Evolutionary conservation across 371 early-diverging fungal genomes (phyloP), one percentile per base, ranked within the genome.

Genomic region (Mucor sp.): DNA sequence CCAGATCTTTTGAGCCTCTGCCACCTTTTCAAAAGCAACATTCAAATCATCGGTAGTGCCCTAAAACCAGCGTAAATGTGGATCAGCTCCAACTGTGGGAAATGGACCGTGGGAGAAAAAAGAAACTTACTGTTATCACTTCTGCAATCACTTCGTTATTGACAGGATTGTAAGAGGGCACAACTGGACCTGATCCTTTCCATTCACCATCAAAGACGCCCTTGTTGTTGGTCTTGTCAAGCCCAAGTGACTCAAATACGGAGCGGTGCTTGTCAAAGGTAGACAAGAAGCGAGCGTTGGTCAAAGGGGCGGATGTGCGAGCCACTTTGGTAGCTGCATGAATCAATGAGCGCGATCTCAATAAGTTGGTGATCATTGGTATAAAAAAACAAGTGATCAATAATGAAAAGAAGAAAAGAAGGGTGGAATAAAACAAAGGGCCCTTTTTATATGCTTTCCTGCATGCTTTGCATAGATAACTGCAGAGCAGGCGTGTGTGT

Each of bases 141-240:
- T 87, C 84, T 21, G 91, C 98, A 65, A 97, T 89, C 48, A 93
- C 85, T 72, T 95, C 87, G 75, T 94, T 93, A 55, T 95, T 95
- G 28, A 94, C 92, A 25, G 98, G 98, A 77, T 90, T 95, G 65
- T 91, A 74, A 6, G 93, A 89, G 48, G 91, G 87, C 27, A 94
- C 83, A 25, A 93, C 75, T 11, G 82, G 82, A 53, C 95, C 95
- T 25, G 88, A 88, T 43, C 94, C 96, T 60, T 85, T 83, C 97
- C 97, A 97, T 65, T 85, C 78, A 61, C 97, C 97, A 83, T 96
- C 86, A 81, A 87, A 97, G 37, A 97, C 96, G 68, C 97, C 97
- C 66, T 85, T 86, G 75, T 92, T 91, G 64, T 87, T 86, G 25
- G 89, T 87, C 65, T 85, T 84, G 39, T 64, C 56, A 56, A 95